These are phyloP conservation scores for Oligophagozyma castellii DNA, from an alignment of 1,139 yeast species.

Conservation along the genomic window DNA sequence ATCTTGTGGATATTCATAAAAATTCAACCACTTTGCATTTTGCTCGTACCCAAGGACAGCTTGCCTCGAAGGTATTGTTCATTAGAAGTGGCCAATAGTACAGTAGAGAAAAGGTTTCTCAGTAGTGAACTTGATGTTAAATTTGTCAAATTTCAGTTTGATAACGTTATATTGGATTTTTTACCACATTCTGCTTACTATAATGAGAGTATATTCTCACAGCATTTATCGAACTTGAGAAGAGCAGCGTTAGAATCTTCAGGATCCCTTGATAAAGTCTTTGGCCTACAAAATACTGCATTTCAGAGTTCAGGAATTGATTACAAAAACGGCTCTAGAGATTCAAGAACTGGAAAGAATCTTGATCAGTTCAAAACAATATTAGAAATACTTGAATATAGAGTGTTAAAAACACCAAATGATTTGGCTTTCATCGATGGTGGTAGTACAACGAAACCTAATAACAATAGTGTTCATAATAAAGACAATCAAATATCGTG, in stretches of 20 bases:
- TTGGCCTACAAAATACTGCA: constrained; percentile 9
- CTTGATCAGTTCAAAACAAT: constrained; percentile 62
- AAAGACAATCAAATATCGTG: constrained; percentile 56
- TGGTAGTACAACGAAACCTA: constrained; percentile 26
- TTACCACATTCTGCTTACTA: constrained; percentile 23
- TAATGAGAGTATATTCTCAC: constrained; percentile 25
- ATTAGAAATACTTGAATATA: constrained; percentile 62
- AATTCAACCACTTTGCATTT: constrained; percentile 67
- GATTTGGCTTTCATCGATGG: constrained; percentile 68
- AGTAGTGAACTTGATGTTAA: constrained; percentile 66
- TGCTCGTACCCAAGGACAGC: constrained; percentile 69
- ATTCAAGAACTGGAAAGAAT: constrained; percentile 63
- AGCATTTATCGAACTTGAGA: constrained; percentile 21
- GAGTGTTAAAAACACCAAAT: constrained; percentile 65
- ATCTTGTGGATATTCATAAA: constrained; percentile 50
- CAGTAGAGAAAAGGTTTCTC: constrained; percentile 69
- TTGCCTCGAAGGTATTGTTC: constrained; percentile 51
- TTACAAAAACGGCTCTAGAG: constrained; percentile 56
- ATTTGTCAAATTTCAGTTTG: constrained; percentile 54
- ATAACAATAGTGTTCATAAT: constrained; percentile 22
- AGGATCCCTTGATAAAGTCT: constrained; percentile 1
- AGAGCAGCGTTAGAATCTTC: constrained; percentile 14
- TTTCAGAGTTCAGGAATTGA: constrained; percentile 70
- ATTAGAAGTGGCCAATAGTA: constrained; percentile 78
- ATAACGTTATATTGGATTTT: constrained; percentile 23